Base-by-base conservation (phyloP, 1,284 basidiomycete genomes). In the Fomitopsis palustris region DNA sequence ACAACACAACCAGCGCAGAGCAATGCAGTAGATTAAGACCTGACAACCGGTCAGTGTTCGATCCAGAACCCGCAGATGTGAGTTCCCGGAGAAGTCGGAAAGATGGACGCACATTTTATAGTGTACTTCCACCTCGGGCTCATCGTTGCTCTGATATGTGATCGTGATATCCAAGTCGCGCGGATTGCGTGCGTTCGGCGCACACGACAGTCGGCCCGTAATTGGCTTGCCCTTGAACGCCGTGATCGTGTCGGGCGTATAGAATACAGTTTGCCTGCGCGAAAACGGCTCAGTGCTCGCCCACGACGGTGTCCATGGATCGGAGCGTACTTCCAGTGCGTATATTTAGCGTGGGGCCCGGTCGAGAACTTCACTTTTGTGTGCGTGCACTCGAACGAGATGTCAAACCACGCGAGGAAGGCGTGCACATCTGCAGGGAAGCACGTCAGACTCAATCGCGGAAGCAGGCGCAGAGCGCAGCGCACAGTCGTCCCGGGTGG, bases 331-430 rank as follows among this genome's bases (percentile, higher is more conserved):
- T 97, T 97, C 94, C 94, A 96, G 77, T 96, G 95, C 19, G 95
- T 97, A 81, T 97, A 96, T 76, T 94, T 92, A 56, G 95, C 92
- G 68, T 98, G 95, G 10, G 95, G 96, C 23, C 95, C 96, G 19
- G 95, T 98, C 54, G 92, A 95, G 77, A 98, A 98, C 70, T 88
- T 88, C 64, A 97, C 89, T 67, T 94, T 94, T 77, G 96, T 98
- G 81, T 99, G 97, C 63, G 95, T 96, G 72, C 93, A 95, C 60
- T 93, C 90, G 77, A 99, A 99, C 53, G 87, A 84, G 69, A 98
- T 92, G 75, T 99, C 97, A 77, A 99, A 99, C 97, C 97, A 99
- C 39, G 95, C 96, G 56, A 99, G 87, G 87, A 98, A 98, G n/a
- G 97, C 97, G 72, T 99, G 97, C 19, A 96, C 83, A 73, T 95